phyloP scores from a whole-genome alignment of 148 eudicot genomes.

The Cornus kousa region DNA sequence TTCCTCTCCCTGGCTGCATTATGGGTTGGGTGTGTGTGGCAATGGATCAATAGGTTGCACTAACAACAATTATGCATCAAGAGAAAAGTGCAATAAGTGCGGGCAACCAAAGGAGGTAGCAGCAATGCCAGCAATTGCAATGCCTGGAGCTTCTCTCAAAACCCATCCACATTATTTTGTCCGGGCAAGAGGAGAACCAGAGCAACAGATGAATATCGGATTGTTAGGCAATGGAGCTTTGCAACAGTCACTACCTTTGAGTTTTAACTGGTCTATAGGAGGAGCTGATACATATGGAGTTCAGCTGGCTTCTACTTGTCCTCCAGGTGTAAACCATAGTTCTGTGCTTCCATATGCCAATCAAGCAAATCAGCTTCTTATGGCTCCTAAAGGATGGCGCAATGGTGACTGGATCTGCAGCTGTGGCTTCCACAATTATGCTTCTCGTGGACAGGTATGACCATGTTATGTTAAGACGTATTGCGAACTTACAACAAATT shows the following conservation, averaged over 20 bases:
- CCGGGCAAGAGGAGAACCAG: conserved; percentile 51
- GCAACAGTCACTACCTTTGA: conserved; percentile 46
- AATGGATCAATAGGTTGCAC: conserved; percentile 87
- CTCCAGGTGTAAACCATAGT: conserved; percentile 26
- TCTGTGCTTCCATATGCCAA: conserved; percentile 27
- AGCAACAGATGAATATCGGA: conserved; percentile 44
- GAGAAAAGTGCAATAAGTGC: conserved; percentile 89
- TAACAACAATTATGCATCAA: conserved; percentile 95
- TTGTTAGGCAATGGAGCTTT: conserved; percentile 29
- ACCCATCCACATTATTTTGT: conserved; percentile 54
- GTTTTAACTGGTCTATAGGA: conserved; percentile 43
- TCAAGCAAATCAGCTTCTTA: conserved; percentile 33
- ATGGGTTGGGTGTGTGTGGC: conserved; percentile 77
- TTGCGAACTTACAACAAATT: background rate
- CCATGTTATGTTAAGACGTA: background rate
- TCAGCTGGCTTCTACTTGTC: conserved; percentile 37
- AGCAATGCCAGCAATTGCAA: conserved; percentile 74
- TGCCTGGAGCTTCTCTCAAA: conserved; percentile 55
- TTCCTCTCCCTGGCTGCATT: conserved; percentile 58
- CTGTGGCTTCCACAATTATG: conserved; percentile 84
- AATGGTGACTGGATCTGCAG: conserved; percentile 80
- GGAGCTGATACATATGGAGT: conserved; percentile 36
- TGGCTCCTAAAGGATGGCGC: conserved; percentile 65
- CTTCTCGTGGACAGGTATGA: conserved; percentile 63
- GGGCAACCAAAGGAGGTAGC: conserved; percentile 80